Evolutionary conservation across 1,284 basidiomycete species (phyloP).

Genomic region (Ustilago tritici): DNA sequence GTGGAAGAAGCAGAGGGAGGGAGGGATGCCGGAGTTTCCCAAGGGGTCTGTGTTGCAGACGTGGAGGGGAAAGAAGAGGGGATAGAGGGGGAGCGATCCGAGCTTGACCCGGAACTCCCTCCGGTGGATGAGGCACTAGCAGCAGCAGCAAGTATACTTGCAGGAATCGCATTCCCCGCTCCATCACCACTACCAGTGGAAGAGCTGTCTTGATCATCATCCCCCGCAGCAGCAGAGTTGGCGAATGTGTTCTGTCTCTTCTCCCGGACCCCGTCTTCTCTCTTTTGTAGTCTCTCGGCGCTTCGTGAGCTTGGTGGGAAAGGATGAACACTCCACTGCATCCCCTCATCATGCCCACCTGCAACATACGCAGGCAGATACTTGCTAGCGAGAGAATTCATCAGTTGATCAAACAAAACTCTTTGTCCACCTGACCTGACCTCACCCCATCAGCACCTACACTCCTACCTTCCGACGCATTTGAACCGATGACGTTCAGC

Average conservation of each 20-base stretch:
- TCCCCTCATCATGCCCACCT: not conserved
- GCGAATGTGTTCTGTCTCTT: conserved; percentile 20
- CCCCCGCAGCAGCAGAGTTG: not conserved
- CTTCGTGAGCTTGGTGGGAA: conserved; percentile 16
- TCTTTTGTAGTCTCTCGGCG: not conserved
- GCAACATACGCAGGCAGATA: conserved; percentile 11
- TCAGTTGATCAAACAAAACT: conserved; percentile 39
- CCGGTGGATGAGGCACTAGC: not conserved
- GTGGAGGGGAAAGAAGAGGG: not conserved
- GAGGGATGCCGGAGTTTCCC: too few species aligned
- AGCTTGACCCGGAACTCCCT: not conserved
- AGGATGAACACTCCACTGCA: conserved; percentile 39
- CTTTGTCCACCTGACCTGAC: conserved; percentile 5
- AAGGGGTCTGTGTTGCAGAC: not conserved
- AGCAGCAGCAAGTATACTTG: conserved; percentile 21
- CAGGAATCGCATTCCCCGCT: conserved; percentile 18
- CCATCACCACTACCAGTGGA: not conserved
- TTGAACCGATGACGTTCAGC: not conserved
- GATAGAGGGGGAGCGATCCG: conserved; percentile 11
- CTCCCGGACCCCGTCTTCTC: not conserved
- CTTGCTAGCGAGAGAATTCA: conserved; percentile 20
- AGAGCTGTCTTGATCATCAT: not conserved
- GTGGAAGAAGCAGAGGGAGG: not conserved
- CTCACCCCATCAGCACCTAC: not conserved
- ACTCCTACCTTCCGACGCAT: not conserved